phyloP scores from a whole-genome alignment of 2,329 filamentous ascomycete species.

The Arthrinium phaeospermum region DNA sequence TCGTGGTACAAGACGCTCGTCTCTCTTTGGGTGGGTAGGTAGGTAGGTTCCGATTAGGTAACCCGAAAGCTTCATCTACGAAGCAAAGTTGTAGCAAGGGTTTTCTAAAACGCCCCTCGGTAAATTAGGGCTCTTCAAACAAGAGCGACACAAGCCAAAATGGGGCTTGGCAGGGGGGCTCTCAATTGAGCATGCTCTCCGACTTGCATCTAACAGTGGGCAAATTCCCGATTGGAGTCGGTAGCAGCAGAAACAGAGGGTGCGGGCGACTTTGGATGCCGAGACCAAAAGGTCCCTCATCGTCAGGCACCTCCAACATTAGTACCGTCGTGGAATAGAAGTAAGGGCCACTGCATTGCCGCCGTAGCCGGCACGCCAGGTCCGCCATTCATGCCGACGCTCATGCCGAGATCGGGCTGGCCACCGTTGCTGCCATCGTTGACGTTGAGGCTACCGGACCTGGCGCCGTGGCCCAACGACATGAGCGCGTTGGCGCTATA shows the following conservation, averaged over 20 bases:
- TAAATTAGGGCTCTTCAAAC: neutral
- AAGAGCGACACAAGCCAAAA: neutral
- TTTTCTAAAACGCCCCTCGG: neutral
- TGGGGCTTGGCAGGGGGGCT: neutral
- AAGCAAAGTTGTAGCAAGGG: neutral
- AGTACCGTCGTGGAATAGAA: slow-evolving; percentile 38
- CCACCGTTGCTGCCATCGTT: slow-evolving; percentile 29
- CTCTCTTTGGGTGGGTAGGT: neutral
- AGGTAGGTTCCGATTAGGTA: neutral
- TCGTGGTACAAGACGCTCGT: neutral
- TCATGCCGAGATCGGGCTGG: slow-evolving; percentile 27
- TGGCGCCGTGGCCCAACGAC: slow-evolving; percentile 44
- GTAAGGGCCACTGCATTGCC: slow-evolving; percentile 39
- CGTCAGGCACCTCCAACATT: slow-evolving; percentile 28
- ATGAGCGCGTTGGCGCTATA: slow-evolving; percentile 57
- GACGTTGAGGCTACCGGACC: slow-evolving; percentile 25
- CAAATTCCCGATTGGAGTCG: neutral
- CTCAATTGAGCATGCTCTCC: neutral
- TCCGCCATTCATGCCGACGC: slow-evolving; percentile 27
- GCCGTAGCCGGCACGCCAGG: slow-evolving; percentile 25
- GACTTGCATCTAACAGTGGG: neutral
- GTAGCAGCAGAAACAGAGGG: neutral
- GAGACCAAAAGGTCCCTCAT: neutral
- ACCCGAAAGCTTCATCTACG: neutral
- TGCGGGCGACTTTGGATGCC: neutral